Evolutionary conservation across 257 asterid species (phyloP), one percentile per base, ranked within the genome.

Genomic region (Forsythia viridissima): DNA sequence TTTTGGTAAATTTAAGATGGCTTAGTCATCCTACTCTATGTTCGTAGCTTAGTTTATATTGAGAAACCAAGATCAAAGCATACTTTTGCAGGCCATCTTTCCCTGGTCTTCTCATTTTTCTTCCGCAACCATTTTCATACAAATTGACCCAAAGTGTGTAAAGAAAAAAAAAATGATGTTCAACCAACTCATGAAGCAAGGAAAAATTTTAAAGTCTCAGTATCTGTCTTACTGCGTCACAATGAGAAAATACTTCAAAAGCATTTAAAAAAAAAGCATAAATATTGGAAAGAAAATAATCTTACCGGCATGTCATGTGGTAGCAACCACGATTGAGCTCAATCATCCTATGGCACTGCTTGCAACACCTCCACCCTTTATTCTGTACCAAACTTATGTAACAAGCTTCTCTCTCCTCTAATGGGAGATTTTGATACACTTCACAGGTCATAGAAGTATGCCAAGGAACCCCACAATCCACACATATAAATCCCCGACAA

Each of bases 291-390:
- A 71, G 73, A 59, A 78, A 68, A 43, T 30, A 71, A 70, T 37
- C 88, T 85, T 86, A 95, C 99, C 91, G 40, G 90, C 99, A 95
- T 2, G 92, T 85, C 92, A 91, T 86, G 85, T 89, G 98, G 87
- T 87, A 86, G 87, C 95, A 88, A 68, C 98, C 98, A 73, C 84
- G 91, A 43, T 85, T 55, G 42, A 86, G 91, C 94, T 90, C 96
- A 73, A 88, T 85, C 94, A 88, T 86, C 81, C 93, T 84, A 77
- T 74, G 79, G 84, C 98, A 94, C 71, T 87, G 93, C 46, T 82
- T 87, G 80, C 99, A 94, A 46, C 90, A 90, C 77, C 91, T 87
- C 96, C 96, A 84, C 85, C 95, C 85, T 43, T 78, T 88, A 80
- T 86, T 83, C 30, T 71, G 93, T 34, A 90, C 89, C 80, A 89